These are phyloP conservation scores for Pseudogymnoascus sp. DNA, from an alignment of 2,329 filamentous ascomycete genomes.

Conservation along the genomic window DNA sequence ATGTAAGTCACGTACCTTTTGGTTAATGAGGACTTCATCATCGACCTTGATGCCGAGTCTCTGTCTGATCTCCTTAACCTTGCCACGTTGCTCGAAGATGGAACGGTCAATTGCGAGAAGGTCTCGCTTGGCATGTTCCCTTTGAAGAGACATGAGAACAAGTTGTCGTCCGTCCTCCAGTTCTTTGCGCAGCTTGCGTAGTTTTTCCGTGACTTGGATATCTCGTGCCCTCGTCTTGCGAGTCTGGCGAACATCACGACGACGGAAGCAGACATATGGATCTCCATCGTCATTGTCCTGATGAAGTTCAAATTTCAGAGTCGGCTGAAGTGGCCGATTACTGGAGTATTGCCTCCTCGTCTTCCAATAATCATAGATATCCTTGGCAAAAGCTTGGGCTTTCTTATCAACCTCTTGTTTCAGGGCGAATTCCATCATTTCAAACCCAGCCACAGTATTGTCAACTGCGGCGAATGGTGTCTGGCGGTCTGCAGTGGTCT, in stretches of 20 bases:
- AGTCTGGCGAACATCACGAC: constrained; percentile 86
- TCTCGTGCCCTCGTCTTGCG: constrained; percentile 92
- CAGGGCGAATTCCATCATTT: constrained; percentile 66
- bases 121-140: constrained; percentile 73
- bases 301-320: constrained; percentile 87
- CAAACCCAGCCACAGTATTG: constrained; percentile 72
- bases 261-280: constrained; percentile 95
- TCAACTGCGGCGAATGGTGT: constrained; percentile 87
- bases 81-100: constrained; percentile 75
- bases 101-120: constrained; percentile 65
- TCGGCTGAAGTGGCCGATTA: constrained; percentile 68
- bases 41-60: constrained; percentile 83
- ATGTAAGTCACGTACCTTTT: constrained; percentile 58
- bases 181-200: constrained; percentile 84
- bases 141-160: constrained; percentile 67
- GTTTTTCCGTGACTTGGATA: constrained; percentile 87
- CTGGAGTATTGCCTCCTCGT: constrained; percentile 55
- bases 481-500: constrained; percentile 74
- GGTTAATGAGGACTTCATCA: constrained; percentile 90
- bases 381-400: constrained; percentile 54
- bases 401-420: constrained; percentile 43
- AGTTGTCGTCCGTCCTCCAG: constrained; percentile 81
- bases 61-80: constrained; percentile 81
- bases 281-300: constrained; percentile 92
- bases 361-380: constrained; percentile 88